phyloP scores from a whole-genome alignment of 768 basidiomycete species.

The Gloeostereum incarnatum region DNA sequence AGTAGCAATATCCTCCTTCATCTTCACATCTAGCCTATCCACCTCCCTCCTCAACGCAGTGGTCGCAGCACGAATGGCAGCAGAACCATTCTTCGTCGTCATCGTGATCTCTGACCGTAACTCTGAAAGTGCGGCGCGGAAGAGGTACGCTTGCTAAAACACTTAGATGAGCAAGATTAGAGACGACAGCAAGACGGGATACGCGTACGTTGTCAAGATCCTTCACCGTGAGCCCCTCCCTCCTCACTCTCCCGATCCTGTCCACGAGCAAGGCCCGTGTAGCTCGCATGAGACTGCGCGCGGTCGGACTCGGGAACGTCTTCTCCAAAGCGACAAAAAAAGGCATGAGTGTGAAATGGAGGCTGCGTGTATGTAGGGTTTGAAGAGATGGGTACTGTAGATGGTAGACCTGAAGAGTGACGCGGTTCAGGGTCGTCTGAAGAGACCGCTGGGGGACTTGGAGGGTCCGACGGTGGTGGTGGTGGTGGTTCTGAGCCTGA shows the following conservation, averaged over 20 bases:
- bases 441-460: not conserved
- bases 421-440: not conserved
- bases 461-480: not conserved
- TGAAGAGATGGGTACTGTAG: constrained; percentile 5
- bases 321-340: constrained; percentile 67
- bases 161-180: constrained; percentile 3
- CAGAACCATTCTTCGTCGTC: constrained; percentile 74
- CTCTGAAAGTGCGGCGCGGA: constrained; percentile 88
- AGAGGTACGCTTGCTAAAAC: constrained; percentile 86
- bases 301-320: constrained; percentile 66
- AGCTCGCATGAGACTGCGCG: constrained; percentile 76
- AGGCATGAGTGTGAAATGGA: constrained; percentile 75
- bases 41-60: constrained; percentile 79
- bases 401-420: constrained; percentile 7
- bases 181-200: constrained; percentile 1
- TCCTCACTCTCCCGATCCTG: constrained; percentile 57
- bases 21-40: constrained; percentile 76
- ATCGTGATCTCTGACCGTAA: constrained; percentile 79
- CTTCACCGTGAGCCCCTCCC: constrained; percentile 65
- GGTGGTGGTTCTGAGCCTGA: not conserved
- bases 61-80: constrained; percentile 69
- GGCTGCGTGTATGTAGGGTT: constrained; percentile 47
- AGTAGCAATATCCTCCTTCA: constrained; percentile 87
- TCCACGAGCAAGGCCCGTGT: constrained; percentile 75
- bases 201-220: constrained; percentile 73